A percentile compares a stretch with the other conserved stretches of the same genome.
Evolutionary conservation across 176 grass and related monocot species (phyloP).

Genomic region (Coix lacrymajobi): DNA sequence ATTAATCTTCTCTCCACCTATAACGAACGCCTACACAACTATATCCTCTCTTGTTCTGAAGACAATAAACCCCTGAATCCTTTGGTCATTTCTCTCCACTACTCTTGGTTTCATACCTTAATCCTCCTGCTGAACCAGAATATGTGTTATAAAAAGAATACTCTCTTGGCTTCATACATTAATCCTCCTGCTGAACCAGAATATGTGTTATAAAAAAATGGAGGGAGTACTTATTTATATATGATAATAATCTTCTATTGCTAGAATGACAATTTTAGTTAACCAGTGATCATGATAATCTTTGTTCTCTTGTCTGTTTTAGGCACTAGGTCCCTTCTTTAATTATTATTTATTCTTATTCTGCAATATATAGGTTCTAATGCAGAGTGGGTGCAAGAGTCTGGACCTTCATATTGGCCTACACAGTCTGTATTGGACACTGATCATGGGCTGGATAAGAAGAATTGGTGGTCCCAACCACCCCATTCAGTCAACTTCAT

Average conservation of each 20-base stretch:
- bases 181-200: background rate
- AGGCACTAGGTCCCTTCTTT: background rate
- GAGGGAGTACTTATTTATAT: background rate
- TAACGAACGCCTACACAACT: background rate
- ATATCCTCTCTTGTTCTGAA: background rate
- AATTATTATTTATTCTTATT: slow-evolving; percentile 21
- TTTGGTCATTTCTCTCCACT: background rate
- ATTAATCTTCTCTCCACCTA: background rate
- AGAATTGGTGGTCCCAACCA: slow-evolving; percentile 48
- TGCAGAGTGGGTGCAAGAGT: slow-evolving; percentile 50
- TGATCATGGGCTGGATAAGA: slow-evolving; percentile 41
- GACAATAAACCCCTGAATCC: background rate
- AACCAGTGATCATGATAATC: background rate
- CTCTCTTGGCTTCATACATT: background rate
- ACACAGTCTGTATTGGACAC: slow-evolving; percentile 45
- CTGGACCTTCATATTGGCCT: slow-evolving; percentile 39
- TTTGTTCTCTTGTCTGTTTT: slow-evolving; percentile 12
- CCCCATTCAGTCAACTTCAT: slow-evolving; percentile 28
- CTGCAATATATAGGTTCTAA: slow-evolving; percentile 40
- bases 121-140: background rate
- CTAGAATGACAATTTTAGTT: slow-evolving; percentile 8
- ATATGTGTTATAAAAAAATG: background rate
- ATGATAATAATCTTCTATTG: background rate
- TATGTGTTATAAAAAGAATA: background rate
- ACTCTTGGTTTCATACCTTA: background rate